Percentiles rank a stretch among this genome's conserved stretches.
phyloP scores from a whole-genome alignment of 495 filamentous ascomycete genomes.

The Aspergillus egyptiacus region DNA sequence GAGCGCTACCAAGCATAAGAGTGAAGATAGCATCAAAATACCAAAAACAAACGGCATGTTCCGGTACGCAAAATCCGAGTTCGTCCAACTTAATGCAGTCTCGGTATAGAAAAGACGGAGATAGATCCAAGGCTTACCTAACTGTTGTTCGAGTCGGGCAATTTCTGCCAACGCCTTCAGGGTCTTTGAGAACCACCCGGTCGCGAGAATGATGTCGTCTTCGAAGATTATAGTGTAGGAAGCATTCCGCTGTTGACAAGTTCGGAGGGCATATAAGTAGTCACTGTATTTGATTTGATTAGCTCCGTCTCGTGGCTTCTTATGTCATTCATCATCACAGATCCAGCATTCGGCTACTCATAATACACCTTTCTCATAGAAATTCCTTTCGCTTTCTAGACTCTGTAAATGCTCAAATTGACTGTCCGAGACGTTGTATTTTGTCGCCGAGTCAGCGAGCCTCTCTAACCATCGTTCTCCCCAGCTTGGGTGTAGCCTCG shows the following conservation, averaged over 20 bases:
- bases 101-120: constrained; percentile 47
- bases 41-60: constrained; percentile 35
- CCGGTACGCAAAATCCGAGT: constrained; percentile 32
- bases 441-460: constrained; percentile 25
- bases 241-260: constrained; percentile 31
- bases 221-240: constrained; percentile 43
- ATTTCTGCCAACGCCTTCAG: constrained; percentile 32
- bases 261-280: constrained; percentile 39
- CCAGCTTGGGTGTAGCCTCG: constrained; percentile 42
- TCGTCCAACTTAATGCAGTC: constrained; percentile 33
- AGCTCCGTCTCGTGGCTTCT: neutral
- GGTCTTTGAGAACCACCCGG: constrained; percentile 41
- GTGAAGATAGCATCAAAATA: constrained; percentile 16
- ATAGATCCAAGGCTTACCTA: constrained; percentile 36
- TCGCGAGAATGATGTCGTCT: constrained; percentile 43
- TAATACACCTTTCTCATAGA: constrained; percentile 29
- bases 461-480: constrained; percentile 43
- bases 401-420: constrained; percentile 15
- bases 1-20: constrained; percentile 14
- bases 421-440: constrained; percentile 18
- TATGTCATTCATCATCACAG: neutral
- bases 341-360: constrained; percentile 7
- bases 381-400: constrained; percentile 20
- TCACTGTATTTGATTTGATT: constrained; percentile 19
- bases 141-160: constrained; percentile 10